Base-by-base conservation (phyloP, 495 filamentous ascomycete genomes). In the Penicillium fimorum region DNA sequence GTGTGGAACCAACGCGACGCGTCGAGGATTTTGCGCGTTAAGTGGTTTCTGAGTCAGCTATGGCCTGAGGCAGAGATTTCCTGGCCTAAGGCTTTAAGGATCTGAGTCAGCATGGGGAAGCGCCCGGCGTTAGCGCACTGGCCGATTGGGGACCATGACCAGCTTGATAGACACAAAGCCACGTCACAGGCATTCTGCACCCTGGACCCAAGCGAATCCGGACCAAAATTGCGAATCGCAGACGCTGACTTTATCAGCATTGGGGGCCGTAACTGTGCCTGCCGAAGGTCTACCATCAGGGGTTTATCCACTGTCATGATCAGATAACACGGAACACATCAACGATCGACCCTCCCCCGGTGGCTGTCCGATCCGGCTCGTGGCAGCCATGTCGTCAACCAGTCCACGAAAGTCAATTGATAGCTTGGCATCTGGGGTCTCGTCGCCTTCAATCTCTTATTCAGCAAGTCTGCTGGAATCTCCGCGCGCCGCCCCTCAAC, bases 321-420 rank as follows among this genome's bases (percentile, higher is more conserved):
- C 55, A 73, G 71, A 70, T 74, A 75, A 71, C 61, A 60, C 57
- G 47, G 55, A 63, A 59, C 60, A 61, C 64, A 57, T 53, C 62
- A 56, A 63, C 57, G 64, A 66, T 64, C 60, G 57, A 61, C 61
- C 54, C 42, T 54, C 51, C 51, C 54, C 66, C 65, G 68, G 72
- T 70, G 72, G 71, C 66, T 60, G 70, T 64, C 57, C 65, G 67
- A 71, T 66, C 63, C 66, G 71, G 68, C 67, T 67, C 62, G 68
- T 66, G 59, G 64, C 76, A 79, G 70, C 42, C 69, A 91, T 91
- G 88, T 84, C 82, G 66, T 81, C 84, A 57, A 68, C 79, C 55
- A 80, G 75, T 54, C 84, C 83, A 56, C 84, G 87, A 67, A 87
- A 84, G 71, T 90, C 87, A 59, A 78, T 87, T 59, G 87, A 90